These are phyloP conservation scores for Actinomucor elegans DNA, from an alignment of 371 early-diverging fungal species.

Conservation along the genomic window DNA sequence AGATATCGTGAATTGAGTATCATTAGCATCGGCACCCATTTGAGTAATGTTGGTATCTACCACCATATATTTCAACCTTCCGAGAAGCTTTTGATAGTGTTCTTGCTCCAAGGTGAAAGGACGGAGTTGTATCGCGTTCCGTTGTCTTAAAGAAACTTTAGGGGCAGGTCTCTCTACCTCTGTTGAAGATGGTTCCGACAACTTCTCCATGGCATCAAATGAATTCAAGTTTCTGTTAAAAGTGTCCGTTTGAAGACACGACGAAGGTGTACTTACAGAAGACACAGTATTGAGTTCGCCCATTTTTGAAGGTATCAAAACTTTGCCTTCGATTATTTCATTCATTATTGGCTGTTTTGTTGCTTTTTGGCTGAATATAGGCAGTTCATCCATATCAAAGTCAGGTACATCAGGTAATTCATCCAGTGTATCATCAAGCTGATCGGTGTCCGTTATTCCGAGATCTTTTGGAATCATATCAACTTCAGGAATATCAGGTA, in stretches of 20 bases:
- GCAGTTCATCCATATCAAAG: neutral
- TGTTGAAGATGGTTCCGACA: neutral
- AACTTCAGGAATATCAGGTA: neutral
- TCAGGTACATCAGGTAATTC: neutral
- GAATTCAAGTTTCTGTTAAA: too few relatives aligned
- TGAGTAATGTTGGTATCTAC: neutral
- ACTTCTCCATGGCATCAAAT: neutral
- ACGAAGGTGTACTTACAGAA: too few relatives aligned
- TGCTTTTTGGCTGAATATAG: too few relatives aligned
- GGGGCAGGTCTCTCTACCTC: neutral
- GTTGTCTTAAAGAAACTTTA: slow-evolving; percentile 1
- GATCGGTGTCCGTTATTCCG: too few relatives aligned
- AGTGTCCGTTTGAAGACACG: too few relatives aligned
- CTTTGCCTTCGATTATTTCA: neutral
- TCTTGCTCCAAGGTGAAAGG: slow-evolving; percentile 10
- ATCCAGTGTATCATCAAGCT: too few relatives aligned
- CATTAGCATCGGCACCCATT: neutral
- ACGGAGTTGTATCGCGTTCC: slow-evolving; percentile 9
- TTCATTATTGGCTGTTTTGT: neutral
- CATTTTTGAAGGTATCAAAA: neutral
- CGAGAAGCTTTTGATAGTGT: neutral
- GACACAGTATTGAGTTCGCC: too few relatives aligned
- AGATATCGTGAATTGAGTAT: neutral
- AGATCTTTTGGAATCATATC: too few relatives aligned
- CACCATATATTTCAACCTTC: neutral